A percentile compares a stretch with the other conserved stretches of the same genome.
Evolutionary conservation across 1,284 basidiomycete genomes (phyloP).

Genomic region (Apiotrichum gamsii): DNA sequence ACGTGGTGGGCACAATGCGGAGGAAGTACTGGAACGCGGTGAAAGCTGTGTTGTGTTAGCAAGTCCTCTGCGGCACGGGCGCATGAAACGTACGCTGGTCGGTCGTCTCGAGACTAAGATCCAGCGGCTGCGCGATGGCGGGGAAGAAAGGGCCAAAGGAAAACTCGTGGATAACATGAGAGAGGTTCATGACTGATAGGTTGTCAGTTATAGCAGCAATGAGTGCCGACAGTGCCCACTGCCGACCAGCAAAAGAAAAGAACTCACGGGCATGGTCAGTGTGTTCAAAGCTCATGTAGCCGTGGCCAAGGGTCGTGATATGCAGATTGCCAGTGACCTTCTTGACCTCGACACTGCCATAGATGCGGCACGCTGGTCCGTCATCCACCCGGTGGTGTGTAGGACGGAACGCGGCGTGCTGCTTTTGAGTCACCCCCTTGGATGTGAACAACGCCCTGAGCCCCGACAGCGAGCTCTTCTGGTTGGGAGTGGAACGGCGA

Average conservation of each 20-base stretch:
- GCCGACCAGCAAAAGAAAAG: no score
- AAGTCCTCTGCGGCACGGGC: no score
- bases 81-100: constrained; percentile 59
- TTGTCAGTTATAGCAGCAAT: neutral
- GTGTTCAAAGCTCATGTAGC: constrained; percentile 79
- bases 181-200: constrained; percentile 92
- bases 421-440: constrained; percentile 59
- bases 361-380: constrained; percentile 73
- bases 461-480: constrained; percentile 32
- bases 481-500: constrained; percentile 36
- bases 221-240: no score
- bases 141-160: constrained; percentile 96
- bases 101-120: constrained; percentile 79
- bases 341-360: constrained; percentile 76
- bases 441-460: constrained; percentile 46
- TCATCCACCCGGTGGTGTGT: constrained; percentile 64
- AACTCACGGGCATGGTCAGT: constrained; percentile 69
- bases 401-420: constrained; percentile 56
- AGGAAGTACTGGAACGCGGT: constrained; percentile 94
- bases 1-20: constrained; percentile 89
- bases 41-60: constrained; percentile 61
- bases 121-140: constrained; percentile 88
- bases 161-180: constrained; percentile 92
- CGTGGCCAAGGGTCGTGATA: constrained; percentile 87
- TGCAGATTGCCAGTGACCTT: constrained; percentile 88